phyloP scores from a whole-genome alignment of 371 early-diverging fungal species.

The Mortierella sp. region DNA sequence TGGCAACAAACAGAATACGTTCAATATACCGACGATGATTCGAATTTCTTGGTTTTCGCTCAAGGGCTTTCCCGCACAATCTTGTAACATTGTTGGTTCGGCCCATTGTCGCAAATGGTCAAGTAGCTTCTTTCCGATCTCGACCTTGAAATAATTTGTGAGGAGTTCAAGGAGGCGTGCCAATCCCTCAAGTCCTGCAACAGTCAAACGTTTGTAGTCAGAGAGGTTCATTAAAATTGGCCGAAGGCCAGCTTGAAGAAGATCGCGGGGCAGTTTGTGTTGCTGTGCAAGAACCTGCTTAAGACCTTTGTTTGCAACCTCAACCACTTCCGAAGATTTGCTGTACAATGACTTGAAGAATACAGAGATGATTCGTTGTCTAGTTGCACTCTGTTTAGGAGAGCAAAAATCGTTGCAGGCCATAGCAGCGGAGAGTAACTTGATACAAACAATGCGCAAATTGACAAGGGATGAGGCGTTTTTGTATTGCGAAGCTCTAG shows the following conservation, averaged over 20 bases:
- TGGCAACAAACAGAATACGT: constrained; percentile 94
- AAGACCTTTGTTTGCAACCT: constrained; percentile 94
- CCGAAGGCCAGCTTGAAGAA: constrained; percentile 95
- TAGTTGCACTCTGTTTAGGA: constrained; percentile 78
- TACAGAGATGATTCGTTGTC: constrained; percentile 93
- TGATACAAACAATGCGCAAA: constrained; percentile 95
- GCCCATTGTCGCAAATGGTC: constrained; percentile 97
- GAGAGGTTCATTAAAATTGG: constrained; percentile 96
- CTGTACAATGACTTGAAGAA: constrained; percentile 98
- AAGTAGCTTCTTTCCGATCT: constrained; percentile 97
- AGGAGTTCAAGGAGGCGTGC: constrained; percentile 93
- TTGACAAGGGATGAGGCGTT: constrained; percentile 86
- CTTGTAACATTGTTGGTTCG: constrained; percentile 83
- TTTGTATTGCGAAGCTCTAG: constrained; percentile 86
- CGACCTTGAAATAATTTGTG: constrained; percentile 98
- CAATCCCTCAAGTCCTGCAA: constrained; percentile 93
- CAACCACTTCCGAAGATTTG: constrained; percentile 93
- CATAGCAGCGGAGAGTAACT: constrained; percentile 94
- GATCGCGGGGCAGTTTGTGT: constrained; percentile 94
- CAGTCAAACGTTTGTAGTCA: constrained; percentile 93
- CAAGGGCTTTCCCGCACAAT: constrained; percentile 84
- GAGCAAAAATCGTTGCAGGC: constrained; percentile 84
- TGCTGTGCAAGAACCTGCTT: constrained; percentile 88
- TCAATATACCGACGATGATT: constrained; percentile 93
- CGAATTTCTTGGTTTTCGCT: constrained; percentile 91